These are phyloP conservation scores for Lactuca sativa DNA, from an alignment of 129 eudicot species.

Conservation along the genomic window DNA sequence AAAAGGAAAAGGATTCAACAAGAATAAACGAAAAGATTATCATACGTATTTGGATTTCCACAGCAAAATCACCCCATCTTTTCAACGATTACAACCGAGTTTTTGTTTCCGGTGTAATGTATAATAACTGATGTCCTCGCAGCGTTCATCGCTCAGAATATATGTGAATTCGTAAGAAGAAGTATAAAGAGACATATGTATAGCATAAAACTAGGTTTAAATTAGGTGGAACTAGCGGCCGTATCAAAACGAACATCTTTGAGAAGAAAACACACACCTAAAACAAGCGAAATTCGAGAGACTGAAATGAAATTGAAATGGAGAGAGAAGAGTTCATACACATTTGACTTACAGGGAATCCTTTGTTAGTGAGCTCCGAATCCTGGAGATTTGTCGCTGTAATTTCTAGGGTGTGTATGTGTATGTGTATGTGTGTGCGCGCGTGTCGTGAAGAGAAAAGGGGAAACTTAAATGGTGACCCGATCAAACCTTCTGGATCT, in stretches of 20 bases:
- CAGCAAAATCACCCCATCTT: constrained; percentile 9
- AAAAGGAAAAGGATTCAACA: neutral
- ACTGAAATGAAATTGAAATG: constrained; percentile 7
- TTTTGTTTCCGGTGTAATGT: neutral
- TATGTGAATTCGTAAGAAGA: neutral
- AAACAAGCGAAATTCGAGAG: neutral
- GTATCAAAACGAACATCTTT: neutral
- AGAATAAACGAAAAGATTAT: neutral
- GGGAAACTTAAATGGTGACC: constrained; percentile 15
- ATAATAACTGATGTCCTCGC: neutral
- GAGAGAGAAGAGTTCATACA: constrained; percentile 7
- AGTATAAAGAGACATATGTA: neutral
- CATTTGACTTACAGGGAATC: constrained; percentile 22
- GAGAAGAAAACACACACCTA: neutral
- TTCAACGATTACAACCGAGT: neutral
- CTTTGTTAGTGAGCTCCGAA: constrained; percentile 1
- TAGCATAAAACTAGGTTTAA: constrained; percentile 6
- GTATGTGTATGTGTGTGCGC: constrained; percentile 2
- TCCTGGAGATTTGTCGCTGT: neutral
- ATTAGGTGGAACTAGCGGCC: neutral
- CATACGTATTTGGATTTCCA: neutral
- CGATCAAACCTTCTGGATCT: constrained; percentile 16
- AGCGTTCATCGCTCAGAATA: neutral
- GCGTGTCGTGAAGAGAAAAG: constrained; percentile 10
- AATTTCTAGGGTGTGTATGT: neutral